Evolutionary conservation across 495 filamentous ascomycete genomes (phyloP).

Genomic region (Talaromyces liani): DNA sequence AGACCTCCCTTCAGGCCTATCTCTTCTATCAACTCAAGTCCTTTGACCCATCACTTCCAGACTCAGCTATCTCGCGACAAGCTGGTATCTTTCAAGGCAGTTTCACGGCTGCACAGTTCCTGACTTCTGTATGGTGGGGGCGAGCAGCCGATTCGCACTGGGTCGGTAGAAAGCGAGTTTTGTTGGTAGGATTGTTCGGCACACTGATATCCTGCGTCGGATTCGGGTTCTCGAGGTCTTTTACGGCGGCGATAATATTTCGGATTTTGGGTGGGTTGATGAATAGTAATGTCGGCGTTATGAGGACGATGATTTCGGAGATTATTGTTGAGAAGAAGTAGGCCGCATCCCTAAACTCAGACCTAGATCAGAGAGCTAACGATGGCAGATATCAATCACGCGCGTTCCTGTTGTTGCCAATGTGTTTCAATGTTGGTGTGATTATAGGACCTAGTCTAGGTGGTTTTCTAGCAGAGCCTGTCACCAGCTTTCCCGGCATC

Average conservation of each 20-base stretch:
- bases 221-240: conserved; percentile 70
- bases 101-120: conserved; percentile 72
- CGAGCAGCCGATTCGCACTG: conserved; percentile 60
- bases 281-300: conserved; percentile 77
- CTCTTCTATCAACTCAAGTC: conserved; percentile 69
- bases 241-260: conserved; percentile 61
- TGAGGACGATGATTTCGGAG: conserved; percentile 77
- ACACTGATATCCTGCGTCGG: conserved; percentile 66
- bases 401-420: conserved; percentile 73
- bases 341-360: background rate
- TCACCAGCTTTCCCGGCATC: conserved; percentile 51
- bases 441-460: conserved; percentile 60
- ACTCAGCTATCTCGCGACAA: conserved; percentile 64
- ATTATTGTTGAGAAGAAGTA: conserved; percentile 63
- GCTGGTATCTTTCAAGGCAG: conserved; percentile 68
- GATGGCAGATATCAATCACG: conserved; percentile 53
- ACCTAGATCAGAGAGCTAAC: background rate
- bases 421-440: conserved; percentile 71
- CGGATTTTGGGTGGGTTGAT: conserved; percentile 64
- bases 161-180: conserved; percentile 68
- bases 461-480: conserved; percentile 66
- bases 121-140: conserved; percentile 76
- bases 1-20: conserved; percentile 68
- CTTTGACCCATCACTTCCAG: conserved; percentile 54
- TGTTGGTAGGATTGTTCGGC: conserved; percentile 67